Percentiles rank a stretch among this genome's conserved stretches.
Conservation (phyloP, 305 asterid species). For the Ilex paraguariensis region DNA sequence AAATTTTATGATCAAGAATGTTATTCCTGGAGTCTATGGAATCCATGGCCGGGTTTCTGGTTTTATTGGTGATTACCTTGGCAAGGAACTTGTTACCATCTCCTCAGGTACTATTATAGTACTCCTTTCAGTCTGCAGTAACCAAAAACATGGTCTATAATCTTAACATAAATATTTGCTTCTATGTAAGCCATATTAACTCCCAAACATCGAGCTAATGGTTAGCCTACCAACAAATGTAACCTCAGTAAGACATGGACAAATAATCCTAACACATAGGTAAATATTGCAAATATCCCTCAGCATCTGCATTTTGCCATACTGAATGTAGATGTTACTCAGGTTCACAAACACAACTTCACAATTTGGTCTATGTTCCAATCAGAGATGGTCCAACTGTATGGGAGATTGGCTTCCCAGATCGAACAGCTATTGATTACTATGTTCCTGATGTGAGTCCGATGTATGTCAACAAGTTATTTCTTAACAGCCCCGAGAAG, state of each 20-base stretch:
- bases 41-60: constrained; percentile 59
- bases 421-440: constrained; percentile 34
- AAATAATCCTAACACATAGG: too few relatives aligned
- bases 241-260: too few relatives aligned
- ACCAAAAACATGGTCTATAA: too few relatives aligned
- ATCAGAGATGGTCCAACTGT: constrained; percentile 39
- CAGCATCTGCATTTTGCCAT: neutral
- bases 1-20: constrained; percentile 34
- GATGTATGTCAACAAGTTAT: constrained; percentile 41
- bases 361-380: constrained; percentile 30
- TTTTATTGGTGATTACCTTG: constrained; percentile 40
- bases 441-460: constrained; percentile 49
- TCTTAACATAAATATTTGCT: too few relatives aligned
- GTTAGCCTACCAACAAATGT: too few relatives aligned
- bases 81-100: constrained; percentile 28
- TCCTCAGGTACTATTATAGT: constrained; percentile 26
- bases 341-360: constrained; percentile 42
- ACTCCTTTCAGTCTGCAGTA: too few relatives aligned
- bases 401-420: constrained; percentile 52
- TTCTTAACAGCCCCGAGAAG: constrained; percentile 49
- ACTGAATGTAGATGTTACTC: constrained; percentile 5
- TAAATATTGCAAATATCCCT: too few relatives aligned
- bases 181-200: too few relatives aligned
- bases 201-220: too few relatives aligned
- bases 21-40: constrained; percentile 38